Base-by-base conservation (phyloP, 495 filamentous ascomycete genomes). In the Clavariopsis aquatica region DNA sequence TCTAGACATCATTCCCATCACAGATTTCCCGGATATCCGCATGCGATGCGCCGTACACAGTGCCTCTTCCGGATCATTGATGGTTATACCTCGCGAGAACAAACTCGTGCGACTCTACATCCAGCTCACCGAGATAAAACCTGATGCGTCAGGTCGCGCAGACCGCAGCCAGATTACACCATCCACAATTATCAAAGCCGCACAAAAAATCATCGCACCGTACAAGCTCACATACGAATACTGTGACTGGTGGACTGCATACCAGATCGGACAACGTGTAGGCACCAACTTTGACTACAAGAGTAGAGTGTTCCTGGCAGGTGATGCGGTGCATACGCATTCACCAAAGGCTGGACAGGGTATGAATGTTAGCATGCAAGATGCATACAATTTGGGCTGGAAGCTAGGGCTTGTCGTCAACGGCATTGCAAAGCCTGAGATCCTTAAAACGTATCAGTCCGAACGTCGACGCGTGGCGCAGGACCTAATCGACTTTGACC, bases 241-340 rank as follows among this genome's bases (percentile, higher is more conserved):
- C 62, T 84, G 81, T 58, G 85, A 89, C 58, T 70, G 68, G 68
- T 70, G 53, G 57, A 66, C 66, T 6, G 66, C 66, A 6, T 69
- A 69, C 27, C 62, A 83, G 22, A 85, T 92, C 65, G 88, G 88
- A 28, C 90, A 91, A 72, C 86, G 89, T 0, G 86, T 93, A 31
- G 81, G 85, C 10, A 82, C 81, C 6, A 80, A 83, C 28, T 90
- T 91, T 73, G 85, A 83, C 2, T 79, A 87, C 31, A 83, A 86
- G 52, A 79, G 86, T 69, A 77, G 89, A 10, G 83, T 93, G 7
- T 93, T 92, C 72, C 80, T 95, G 20, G 85, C 88, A 3, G 91
- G 91, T 17, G 91, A 93, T 73, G 90, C 90, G 5, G 87, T 87
- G 55, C 90, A 94, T 75, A 93, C 90, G 1, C 90, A 93, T 74